These are phyloP conservation scores for Calonectria multiphialidica DNA, from an alignment of 2,329 filamentous ascomycete species.

Conservation along the genomic window DNA sequence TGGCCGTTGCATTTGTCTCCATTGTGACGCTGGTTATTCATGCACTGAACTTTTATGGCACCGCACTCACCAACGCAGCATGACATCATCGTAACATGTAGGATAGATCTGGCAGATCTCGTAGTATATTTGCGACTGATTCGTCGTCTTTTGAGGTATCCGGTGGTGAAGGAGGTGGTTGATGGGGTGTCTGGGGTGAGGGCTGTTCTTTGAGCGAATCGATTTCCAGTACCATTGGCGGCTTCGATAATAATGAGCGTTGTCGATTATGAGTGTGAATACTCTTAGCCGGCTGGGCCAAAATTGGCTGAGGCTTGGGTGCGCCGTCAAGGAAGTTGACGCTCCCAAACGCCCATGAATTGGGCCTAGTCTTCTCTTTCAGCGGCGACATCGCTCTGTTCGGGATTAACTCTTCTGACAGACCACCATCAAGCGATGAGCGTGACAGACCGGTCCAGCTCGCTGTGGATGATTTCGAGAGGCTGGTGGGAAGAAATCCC, in stretches of 20 bases:
- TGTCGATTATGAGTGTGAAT: slow-evolving; percentile 12
- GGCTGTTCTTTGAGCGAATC: slow-evolving; percentile 11
- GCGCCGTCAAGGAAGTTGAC: slow-evolving; percentile 30
- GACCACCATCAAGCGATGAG: slow-evolving; percentile 27
- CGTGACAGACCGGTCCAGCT: slow-evolving; percentile 24
- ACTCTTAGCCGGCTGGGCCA: slow-evolving; percentile 20
- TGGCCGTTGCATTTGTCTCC: slow-evolving; percentile 15
- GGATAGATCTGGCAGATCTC: slow-evolving; percentile 56
- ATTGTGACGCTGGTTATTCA: neutral
- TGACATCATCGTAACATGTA: slow-evolving; percentile 57
- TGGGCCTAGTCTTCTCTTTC: slow-evolving; percentile 24
- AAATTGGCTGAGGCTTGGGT: slow-evolving; percentile 23
- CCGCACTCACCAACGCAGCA: slow-evolving; percentile 17
- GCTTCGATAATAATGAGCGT: slow-evolving; percentile 12
- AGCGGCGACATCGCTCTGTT: slow-evolving; percentile 21
- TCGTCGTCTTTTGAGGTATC: slow-evolving; percentile 45
- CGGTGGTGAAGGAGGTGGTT: slow-evolving; percentile 12
- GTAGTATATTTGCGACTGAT: slow-evolving; percentile 50
- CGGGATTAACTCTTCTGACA: slow-evolving; percentile 23
- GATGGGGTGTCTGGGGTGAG: slow-evolving; percentile 14
- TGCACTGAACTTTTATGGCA: neutral
- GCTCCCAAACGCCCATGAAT: slow-evolving; percentile 37
- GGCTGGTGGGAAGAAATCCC: slow-evolving; percentile 14
- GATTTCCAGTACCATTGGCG: slow-evolving; percentile 15
- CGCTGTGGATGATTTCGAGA: slow-evolving; percentile 32